phyloP scores from a whole-genome alignment of 192 early-diverging fungal genomes.

The Linnemannia exigua region DNA sequence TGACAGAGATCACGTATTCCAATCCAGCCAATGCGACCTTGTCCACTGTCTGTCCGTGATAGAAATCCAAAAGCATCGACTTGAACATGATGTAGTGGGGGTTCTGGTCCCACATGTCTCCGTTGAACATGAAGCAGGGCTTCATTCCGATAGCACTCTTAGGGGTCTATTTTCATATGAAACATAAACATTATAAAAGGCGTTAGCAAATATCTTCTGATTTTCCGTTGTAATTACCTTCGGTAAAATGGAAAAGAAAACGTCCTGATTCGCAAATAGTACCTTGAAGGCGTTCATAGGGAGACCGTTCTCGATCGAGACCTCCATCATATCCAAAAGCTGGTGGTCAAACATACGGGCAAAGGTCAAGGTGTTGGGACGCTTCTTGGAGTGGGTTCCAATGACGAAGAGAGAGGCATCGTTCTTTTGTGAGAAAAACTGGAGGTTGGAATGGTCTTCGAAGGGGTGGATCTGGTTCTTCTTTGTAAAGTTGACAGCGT shows the following conservation, averaged over 20 bases:
- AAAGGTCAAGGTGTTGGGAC: slow-evolving; percentile 94
- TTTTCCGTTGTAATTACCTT: neutral
- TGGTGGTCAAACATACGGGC: slow-evolving; percentile 95
- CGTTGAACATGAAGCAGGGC: slow-evolving; percentile 92
- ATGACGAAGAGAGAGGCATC: slow-evolving; percentile 93
- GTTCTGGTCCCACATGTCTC: slow-evolving; percentile 85
- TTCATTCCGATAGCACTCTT: slow-evolving; percentile 89
- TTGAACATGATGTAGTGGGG: slow-evolving; percentile 81
- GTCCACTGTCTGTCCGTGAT: slow-evolving; percentile 83
- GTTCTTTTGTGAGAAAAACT: slow-evolving; percentile 98
- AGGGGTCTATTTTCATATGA: slow-evolving; percentile 67
- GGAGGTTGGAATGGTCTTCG: slow-evolving; percentile 90
- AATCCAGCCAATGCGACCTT: slow-evolving; percentile 88
- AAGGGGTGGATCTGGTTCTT: slow-evolving; percentile 98
- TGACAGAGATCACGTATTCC: slow-evolving; percentile 90
- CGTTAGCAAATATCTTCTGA: neutral
- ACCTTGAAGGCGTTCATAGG: slow-evolving; percentile 82
- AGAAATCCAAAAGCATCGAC: slow-evolving; percentile 91
- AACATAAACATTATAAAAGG: neutral
- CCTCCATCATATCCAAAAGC: slow-evolving; percentile 95
- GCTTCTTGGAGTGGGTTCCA: slow-evolving; percentile 95
- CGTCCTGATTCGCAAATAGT: slow-evolving; percentile 7
- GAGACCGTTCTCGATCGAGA: slow-evolving; percentile 82
- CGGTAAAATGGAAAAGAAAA: neutral
- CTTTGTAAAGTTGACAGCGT: slow-evolving; percentile 91